A percentile compares a stretch with the other conserved stretches of the same genome.
Evolutionary conservation across 1,139 yeast genomes (phyloP).

Genomic region (Chernovozyma sophiae-reginae): DNA sequence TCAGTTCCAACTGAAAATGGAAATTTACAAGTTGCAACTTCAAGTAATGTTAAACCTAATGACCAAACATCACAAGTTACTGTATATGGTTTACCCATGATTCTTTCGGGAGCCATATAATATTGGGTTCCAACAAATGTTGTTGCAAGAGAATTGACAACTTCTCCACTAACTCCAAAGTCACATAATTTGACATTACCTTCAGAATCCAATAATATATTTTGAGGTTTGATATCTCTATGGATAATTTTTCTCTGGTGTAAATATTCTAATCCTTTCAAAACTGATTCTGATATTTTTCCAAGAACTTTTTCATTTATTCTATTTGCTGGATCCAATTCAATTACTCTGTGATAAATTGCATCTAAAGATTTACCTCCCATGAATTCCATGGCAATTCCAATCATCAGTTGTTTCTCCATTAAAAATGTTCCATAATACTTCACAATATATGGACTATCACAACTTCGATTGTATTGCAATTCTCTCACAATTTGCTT

Average conservation of each 20-base stretch:
- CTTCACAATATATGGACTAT: slow-evolving; percentile 79
- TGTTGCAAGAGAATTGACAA: slow-evolving; percentile 88
- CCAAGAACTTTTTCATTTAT: slow-evolving; percentile 92
- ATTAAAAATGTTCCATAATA: slow-evolving; percentile 90
- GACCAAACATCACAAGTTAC: slow-evolving; percentile 98
- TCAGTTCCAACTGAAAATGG: slow-evolving; percentile 49
- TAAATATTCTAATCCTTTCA: slow-evolving; percentile 78
- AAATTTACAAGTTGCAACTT: slow-evolving; percentile 85
- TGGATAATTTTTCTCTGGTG: slow-evolving; percentile 88
- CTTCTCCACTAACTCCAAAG: slow-evolving; percentile 98
- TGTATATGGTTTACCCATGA: slow-evolving; percentile 90
- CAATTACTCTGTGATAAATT: slow-evolving; percentile 63
- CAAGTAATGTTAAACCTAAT: slow-evolving; percentile 82
- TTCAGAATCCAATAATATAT: slow-evolving; percentile 64
- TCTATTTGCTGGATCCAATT: slow-evolving; percentile 68
- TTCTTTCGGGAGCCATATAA: slow-evolving; percentile 98
- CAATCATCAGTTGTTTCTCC: slow-evolving; percentile 70
- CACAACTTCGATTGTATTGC: slow-evolving; percentile 79
- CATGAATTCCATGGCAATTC: slow-evolving; percentile 95
- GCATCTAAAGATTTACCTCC: slow-evolving; percentile 91
- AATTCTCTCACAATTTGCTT: slow-evolving; percentile 82
- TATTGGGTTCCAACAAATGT: slow-evolving; percentile 96
- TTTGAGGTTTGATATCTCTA: slow-evolving; percentile 91
- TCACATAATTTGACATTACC: slow-evolving; percentile 94
- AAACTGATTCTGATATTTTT: slow-evolving; percentile 79